Base-by-base conservation (phyloP, 2,329 filamentous ascomycete species). In the Rasamsonia emersonii region DNA sequence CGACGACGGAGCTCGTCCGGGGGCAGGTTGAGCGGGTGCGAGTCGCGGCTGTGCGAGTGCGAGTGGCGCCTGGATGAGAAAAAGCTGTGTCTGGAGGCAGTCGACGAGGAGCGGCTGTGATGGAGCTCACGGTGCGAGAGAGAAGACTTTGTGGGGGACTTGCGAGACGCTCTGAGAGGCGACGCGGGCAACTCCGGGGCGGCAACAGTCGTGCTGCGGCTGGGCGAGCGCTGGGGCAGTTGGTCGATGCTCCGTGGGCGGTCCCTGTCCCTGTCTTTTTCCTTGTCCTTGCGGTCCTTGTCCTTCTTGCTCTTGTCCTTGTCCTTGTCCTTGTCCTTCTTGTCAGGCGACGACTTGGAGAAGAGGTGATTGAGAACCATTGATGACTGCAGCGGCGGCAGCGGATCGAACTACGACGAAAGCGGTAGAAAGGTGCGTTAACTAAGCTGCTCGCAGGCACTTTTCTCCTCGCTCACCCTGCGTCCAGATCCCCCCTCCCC, bases 21-120 rank as follows among this genome's bases (percentile, higher is more conserved):
- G 2, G 82, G 86, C 14, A 93, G 75, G 53, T 95, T 95, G 32
- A 95, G 73, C 23, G 89, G 89, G 59, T 95, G 88, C 3, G 77
- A 81, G 55, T 89, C 75, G 42, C 70, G 69, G 54, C 84, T 78
- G 20, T 33, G 47, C 40, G 57, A 55, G 49, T 50, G 47, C 11
- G 54, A 49, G 38, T 51, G 51, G 39, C 58, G 56, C 50, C 59
- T 55, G 42, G 59, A 56, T 39, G 52, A 54, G 45, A 43, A 47
- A 41, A 45, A 45, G 45, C 41, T 29, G 47, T 41, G 30, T 34
- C 44, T 41, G 24, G 53, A 49, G 15, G 46, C 33, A 13, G 46
- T 50, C 11, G 54, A 51, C 11, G 41, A 42, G n/a, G 54, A 56
- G 37, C 50, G 53, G 44, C 45, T 50, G 42, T 51, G 46, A 9